phyloP scores from a whole-genome alignment of 352 stramenopile genomes.

The Phytophthora hibernalis region DNA sequence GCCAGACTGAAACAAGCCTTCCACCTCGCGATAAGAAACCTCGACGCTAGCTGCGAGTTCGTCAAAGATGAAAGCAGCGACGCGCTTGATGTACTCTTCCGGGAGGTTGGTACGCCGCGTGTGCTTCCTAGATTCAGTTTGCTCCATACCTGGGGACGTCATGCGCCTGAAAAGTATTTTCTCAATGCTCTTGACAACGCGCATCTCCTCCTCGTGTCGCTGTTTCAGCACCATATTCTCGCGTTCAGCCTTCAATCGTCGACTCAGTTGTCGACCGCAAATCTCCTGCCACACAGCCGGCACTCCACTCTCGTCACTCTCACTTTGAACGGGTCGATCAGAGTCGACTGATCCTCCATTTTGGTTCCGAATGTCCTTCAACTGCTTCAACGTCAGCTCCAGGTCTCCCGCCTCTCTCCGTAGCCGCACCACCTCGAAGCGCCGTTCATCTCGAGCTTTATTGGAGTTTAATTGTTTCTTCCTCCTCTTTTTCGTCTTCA shows the following conservation, averaged over 20 bases:
- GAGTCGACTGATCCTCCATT: neutral
- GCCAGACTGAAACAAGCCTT: slow-evolving; percentile 35
- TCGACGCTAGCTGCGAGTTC: slow-evolving; percentile 45
- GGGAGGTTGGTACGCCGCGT: slow-evolving; percentile 16
- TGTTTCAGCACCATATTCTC: slow-evolving; percentile 43
- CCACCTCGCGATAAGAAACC: slow-evolving; percentile 45
- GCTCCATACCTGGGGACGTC: neutral
- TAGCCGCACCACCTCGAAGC: slow-evolving; percentile 28
- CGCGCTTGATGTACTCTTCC: slow-evolving; percentile 28
- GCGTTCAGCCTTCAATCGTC: slow-evolving; percentile 27
- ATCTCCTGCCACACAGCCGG: slow-evolving; percentile 40
- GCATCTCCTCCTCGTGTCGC: slow-evolving; percentile 35
- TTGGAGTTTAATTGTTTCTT: slow-evolving; percentile 36
- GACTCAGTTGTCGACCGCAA: slow-evolving; percentile 25
- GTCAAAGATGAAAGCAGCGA: slow-evolving; percentile 41
- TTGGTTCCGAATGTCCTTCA: slow-evolving; percentile 21
- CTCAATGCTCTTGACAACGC: slow-evolving; percentile 39
- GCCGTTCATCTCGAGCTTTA: slow-evolving; percentile 36
- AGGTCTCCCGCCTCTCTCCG: slow-evolving; percentile 23
- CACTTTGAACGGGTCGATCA: neutral
- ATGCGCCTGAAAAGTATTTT: slow-evolving; percentile 36
- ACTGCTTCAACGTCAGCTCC: slow-evolving; percentile 26
- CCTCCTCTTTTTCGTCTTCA: slow-evolving; percentile 10
- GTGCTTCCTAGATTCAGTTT: slow-evolving; percentile 17
- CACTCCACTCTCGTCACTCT: slow-evolving; percentile 4